Evolutionary conservation across 2,329 filamentous ascomycete genomes (phyloP).

Genomic region (Cephalotrichum gorgonifer): DNA sequence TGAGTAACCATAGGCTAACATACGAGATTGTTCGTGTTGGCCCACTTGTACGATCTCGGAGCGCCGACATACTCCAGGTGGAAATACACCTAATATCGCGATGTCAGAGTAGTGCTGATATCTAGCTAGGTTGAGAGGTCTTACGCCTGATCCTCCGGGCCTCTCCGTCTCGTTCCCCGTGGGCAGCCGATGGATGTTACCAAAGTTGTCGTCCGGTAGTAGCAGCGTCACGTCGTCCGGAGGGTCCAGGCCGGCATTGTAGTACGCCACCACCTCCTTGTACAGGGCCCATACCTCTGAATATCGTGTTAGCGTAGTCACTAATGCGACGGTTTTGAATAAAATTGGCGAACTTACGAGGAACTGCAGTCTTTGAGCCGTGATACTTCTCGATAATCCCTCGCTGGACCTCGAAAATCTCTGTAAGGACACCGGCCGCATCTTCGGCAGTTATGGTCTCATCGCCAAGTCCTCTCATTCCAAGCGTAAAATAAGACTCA

Average conservation of each 20-base stretch:
- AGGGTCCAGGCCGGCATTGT: slow-evolving; percentile 39
- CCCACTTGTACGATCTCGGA: slow-evolving; percentile 43
- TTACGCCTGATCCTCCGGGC: slow-evolving; percentile 44
- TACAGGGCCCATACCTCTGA: slow-evolving; percentile 53
- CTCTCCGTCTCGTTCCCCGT: slow-evolving; percentile 40
- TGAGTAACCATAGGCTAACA: slow-evolving; percentile 15
- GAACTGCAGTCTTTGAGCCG: slow-evolving; percentile 5
- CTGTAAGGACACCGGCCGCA: slow-evolving; percentile 4
- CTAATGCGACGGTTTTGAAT: neutral
- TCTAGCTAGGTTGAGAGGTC: neutral
- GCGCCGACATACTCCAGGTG: slow-evolving; percentile 42
- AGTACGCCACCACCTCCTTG: slow-evolving; percentile 51
- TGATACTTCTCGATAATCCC: slow-evolving; percentile 7
- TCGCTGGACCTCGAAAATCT: slow-evolving; percentile 7
- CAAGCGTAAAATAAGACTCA: slow-evolving; percentile 48
- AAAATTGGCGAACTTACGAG: neutral
- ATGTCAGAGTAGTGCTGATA: slow-evolving; percentile 13
- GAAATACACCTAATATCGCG: slow-evolving; percentile 38
- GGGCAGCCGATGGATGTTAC: slow-evolving; percentile 45
- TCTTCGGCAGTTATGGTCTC: slow-evolving; percentile 14
- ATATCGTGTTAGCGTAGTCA: neutral
- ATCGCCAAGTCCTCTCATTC: slow-evolving; percentile 52
- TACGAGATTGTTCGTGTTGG: slow-evolving; percentile 45
- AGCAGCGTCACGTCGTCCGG: slow-evolving; percentile 50
- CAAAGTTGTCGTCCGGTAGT: slow-evolving; percentile 52